Conservation (phyloP, 495 filamentous ascomycete species). For the Xylaria palmicola region DNA sequence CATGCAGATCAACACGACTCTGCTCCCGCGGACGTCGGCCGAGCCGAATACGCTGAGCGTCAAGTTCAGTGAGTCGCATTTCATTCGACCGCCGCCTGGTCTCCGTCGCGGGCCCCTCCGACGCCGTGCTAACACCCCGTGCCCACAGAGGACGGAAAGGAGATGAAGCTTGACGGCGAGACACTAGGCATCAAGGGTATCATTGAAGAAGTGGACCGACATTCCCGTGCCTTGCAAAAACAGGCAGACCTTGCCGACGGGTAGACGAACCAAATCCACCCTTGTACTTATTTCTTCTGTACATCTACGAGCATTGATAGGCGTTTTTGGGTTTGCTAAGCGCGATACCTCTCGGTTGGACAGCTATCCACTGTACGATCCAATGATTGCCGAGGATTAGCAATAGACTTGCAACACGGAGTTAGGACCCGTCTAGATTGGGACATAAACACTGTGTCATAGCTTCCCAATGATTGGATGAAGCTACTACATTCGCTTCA, state of each 20-base stretch:
- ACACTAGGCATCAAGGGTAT: slow-evolving; percentile 83
- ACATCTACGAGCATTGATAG: slow-evolving; percentile 26
- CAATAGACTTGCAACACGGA: neutral
- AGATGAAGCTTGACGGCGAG: slow-evolving; percentile 67
- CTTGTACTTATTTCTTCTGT: slow-evolving; percentile 13
- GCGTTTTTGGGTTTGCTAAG: slow-evolving; percentile 22
- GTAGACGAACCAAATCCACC: slow-evolving; percentile 24
- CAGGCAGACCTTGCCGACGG: slow-evolving; percentile 74
- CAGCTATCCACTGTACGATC: neutral
- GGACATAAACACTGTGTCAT: neutral
- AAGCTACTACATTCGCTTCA: no score
- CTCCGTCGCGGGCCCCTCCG: no score
- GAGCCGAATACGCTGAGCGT: slow-evolving; percentile 64
- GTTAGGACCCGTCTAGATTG: neutral
- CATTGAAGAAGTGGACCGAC: slow-evolving; percentile 83
- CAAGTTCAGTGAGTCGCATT: slow-evolving; percentile 70
- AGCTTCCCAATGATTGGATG: no score
- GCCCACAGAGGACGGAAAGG: slow-evolving; percentile 75
- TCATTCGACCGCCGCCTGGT: neutral
- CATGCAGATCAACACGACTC: slow-evolving; percentile 76
- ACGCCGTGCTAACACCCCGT: slow-evolving; percentile 13
- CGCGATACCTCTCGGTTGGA: slow-evolving; percentile 11
- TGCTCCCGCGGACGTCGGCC: slow-evolving; percentile 66
- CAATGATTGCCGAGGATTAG: neutral
- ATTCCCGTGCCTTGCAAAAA: slow-evolving; percentile 76